Evolutionary conservation across 345 rosid species (phyloP).

Genomic region (Sonneratia caseolaris): DNA sequence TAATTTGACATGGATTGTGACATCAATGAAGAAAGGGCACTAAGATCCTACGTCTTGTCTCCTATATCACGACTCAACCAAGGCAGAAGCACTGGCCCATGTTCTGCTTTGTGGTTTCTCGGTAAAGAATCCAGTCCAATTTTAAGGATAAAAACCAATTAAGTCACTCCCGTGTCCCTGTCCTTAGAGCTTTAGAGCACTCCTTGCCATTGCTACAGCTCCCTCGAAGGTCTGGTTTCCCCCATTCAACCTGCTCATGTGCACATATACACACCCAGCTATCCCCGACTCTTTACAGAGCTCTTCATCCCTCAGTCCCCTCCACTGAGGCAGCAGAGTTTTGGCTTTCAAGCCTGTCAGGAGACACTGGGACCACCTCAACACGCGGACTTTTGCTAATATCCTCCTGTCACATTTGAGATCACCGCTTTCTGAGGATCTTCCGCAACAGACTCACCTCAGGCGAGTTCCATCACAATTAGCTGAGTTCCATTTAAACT

Average conservation of each 20-base stretch:
- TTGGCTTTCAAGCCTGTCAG: conserved; percentile 84
- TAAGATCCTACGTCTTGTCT: too few relatives aligned
- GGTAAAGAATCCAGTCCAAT: not conserved
- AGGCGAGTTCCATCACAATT: not conserved
- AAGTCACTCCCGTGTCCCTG: not conserved
- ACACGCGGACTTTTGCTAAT: conserved; percentile 67
- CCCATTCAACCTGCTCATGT: conserved; percentile 86
- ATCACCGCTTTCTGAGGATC: too few relatives aligned
- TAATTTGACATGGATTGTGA: too few relatives aligned
- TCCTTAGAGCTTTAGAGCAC: conserved; percentile 30
- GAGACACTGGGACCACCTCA: conserved; percentile 74
- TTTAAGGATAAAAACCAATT: not conserved
- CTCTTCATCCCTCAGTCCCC: conserved; percentile 70
- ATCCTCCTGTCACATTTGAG: conserved; percentile 49
- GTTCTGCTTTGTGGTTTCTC: too few relatives aligned
- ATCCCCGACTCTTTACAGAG: conserved; percentile 60
- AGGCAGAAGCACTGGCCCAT: too few relatives aligned
- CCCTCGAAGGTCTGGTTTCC: conserved; percentile 67
- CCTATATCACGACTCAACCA: too few relatives aligned
- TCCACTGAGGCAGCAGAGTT: conserved; percentile 82
- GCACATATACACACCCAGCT: conserved; percentile 74
- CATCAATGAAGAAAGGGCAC: too few relatives aligned
- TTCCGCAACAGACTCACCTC: too few relatives aligned
- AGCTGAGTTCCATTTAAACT: too few relatives aligned
- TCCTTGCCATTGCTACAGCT: conserved; percentile 65